phyloP scores from a whole-genome alignment of 1,284 basidiomycete species.

The Heterobasidion occidentale region DNA sequence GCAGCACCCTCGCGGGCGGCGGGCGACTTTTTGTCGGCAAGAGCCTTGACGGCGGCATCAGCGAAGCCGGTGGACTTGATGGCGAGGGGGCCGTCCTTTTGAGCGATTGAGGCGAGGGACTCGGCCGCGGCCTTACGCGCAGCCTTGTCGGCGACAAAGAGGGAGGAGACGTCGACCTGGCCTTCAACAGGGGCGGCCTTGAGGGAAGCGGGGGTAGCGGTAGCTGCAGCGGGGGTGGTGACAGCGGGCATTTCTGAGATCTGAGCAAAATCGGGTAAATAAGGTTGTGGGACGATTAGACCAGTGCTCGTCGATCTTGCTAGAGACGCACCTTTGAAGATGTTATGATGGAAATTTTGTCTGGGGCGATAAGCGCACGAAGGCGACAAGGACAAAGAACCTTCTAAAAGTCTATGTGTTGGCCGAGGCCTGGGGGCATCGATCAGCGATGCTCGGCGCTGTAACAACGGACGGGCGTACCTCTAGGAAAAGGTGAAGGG shows the following conservation, averaged over 20 bases:
- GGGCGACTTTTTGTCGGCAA: conserved; percentile 87
- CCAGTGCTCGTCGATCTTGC: neutral
- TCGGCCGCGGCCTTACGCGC: conserved; percentile 64
- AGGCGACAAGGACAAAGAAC: conserved; percentile 30
- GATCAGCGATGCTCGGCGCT: conserved; percentile 2
- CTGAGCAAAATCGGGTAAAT: conserved; percentile 19
- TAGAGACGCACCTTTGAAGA: conserved; percentile 10
- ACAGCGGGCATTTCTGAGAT: conserved; percentile 65
- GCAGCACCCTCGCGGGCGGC: conserved; percentile 83
- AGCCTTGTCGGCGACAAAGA: conserved; percentile 71
- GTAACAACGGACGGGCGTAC: conserved; percentile 21
- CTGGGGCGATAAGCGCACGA: conserved; percentile 21
- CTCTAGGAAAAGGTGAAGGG: conserved; percentile 37
- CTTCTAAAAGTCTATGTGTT: conserved; percentile 25
- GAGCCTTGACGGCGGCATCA: conserved; percentile 79
- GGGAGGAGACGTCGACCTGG: conserved; percentile 14
- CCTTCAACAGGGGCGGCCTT: conserved; percentile 52
- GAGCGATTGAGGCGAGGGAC: conserved; percentile 64
- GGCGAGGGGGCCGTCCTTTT: conserved; percentile 84
- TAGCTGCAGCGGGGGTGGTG: conserved; percentile 40
- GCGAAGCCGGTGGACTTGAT: conserved; percentile 73
- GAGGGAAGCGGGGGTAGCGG: conserved; percentile 52
- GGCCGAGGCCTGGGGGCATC: conserved; percentile 19
- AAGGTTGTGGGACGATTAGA: neutral
- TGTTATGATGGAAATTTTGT: conserved; percentile 21